Evolutionary conservation across 371 early-diverging fungal genomes (phyloP).

Genomic region (Rhizopus microsporus): DNA sequence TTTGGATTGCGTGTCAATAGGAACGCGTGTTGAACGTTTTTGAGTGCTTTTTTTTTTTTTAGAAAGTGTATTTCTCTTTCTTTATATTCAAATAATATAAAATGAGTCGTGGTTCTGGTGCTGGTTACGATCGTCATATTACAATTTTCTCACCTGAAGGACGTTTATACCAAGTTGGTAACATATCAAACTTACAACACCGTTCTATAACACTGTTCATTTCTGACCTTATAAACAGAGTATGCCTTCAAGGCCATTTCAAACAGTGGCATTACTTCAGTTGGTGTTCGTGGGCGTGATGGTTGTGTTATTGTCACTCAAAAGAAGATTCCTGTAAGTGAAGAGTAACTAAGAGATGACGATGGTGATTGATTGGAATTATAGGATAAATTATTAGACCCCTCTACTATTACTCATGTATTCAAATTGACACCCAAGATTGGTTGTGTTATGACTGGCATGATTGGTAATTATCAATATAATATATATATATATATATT

Average conservation of each 20-base stretch:
- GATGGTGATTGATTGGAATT: neutral
- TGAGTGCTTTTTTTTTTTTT: slow-evolving; percentile 3
- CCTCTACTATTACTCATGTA: slow-evolving; percentile 91
- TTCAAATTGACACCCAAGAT: slow-evolving; percentile 92
- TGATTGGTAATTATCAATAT: slow-evolving; percentile 63
- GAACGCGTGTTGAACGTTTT: neutral
- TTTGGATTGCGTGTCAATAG: slow-evolving; percentile 9
- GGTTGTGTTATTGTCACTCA: slow-evolving; percentile 93
- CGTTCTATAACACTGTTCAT: neutral
- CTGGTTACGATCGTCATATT: slow-evolving; percentile 98
- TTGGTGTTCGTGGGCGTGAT: slow-evolving; percentile 94
- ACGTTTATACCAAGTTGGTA: slow-evolving; percentile 98
- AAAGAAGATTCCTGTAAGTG: slow-evolving; percentile 93
- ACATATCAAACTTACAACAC: slow-evolving; percentile 18
- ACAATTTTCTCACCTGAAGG: slow-evolving; percentile 99
- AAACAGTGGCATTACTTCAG: slow-evolving; percentile 91
- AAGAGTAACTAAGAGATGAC: neutral
- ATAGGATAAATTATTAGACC: slow-evolving; percentile 95
- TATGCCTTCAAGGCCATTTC: slow-evolving; percentile 99
- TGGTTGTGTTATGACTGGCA: slow-evolving; percentile 98
- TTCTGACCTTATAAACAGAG: slow-evolving; percentile 57
- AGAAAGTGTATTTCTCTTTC: neutral
- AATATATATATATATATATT: neutral
- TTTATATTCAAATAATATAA: neutral
- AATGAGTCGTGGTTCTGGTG: slow-evolving; percentile 76